Conservation (phyloP, 2,329 filamentous ascomycete genomes). For the Fusarium sp. region DNA sequence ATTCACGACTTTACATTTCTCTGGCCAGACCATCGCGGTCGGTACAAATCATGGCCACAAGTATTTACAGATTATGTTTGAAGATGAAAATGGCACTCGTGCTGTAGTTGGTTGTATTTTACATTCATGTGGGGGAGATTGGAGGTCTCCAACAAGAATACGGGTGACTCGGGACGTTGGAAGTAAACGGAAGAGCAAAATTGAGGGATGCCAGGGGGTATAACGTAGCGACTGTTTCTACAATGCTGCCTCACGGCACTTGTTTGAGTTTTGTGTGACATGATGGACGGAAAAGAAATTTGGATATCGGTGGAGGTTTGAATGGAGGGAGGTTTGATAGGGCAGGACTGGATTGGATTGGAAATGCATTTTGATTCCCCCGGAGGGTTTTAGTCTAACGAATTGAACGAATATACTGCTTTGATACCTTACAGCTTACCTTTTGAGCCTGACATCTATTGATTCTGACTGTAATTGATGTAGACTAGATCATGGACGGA, state of each 20-base stretch:
- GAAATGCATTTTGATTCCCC: conserved; percentile 40
- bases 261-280: conserved; percentile 49
- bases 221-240: conserved; percentile 50
- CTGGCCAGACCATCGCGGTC: conserved; percentile 22
- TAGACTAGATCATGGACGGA: background rate
- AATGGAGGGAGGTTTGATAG: background rate
- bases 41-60: conserved; percentile 23
- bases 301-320: background rate
- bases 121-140: conserved; percentile 4
- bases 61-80: conserved; percentile 42
- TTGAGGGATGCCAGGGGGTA: conserved; percentile 18
- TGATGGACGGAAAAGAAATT: conserved; percentile 14
- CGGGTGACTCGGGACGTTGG: conserved; percentile 30
- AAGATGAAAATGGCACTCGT: conserved; percentile 25
- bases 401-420: conserved; percentile 37
- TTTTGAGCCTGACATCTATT: too few relatives aligned
- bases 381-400: conserved; percentile 37
- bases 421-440: background rate
- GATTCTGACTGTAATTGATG: background rate
- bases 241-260: conserved; percentile 63
- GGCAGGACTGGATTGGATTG: conserved; percentile 18
- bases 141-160: conserved; percentile 7
- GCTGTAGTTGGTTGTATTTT: conserved; percentile 23
- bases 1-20: conserved; percentile 33
- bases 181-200: conserved; percentile 30